Percentiles rank a stretch among this genome's conserved stretches.
Evolutionary conservation across 2,329 filamentous ascomycete species (phyloP).

Genomic region (Diaporthe batatas): DNA sequence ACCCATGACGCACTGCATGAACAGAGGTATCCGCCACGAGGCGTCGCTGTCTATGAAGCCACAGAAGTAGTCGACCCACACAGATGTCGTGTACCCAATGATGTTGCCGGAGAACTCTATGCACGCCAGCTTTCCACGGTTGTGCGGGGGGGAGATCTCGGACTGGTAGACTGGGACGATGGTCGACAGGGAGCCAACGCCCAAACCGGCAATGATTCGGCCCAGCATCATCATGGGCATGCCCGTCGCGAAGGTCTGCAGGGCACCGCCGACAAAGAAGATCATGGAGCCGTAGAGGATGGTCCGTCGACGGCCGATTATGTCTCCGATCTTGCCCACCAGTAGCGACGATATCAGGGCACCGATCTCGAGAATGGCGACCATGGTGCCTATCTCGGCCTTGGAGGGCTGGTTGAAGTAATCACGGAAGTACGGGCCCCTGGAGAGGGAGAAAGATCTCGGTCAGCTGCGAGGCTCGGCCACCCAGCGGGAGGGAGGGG

Average conservation of each 20-base stretch:
- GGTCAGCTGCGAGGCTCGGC: slow-evolving; percentile 36
- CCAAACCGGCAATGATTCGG: slow-evolving; percentile 85
- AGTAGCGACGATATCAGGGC: slow-evolving; percentile 90
- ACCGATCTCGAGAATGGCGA: slow-evolving; percentile 94
- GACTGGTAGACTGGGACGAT: slow-evolving; percentile 96
- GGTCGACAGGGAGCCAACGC: slow-evolving; percentile 89
- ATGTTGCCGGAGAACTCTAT: slow-evolving; percentile 99
- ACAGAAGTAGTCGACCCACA: slow-evolving; percentile 99
- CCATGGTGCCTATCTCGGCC: slow-evolving; percentile 95
- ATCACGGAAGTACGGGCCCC: slow-evolving; percentile 87
- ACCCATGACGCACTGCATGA: slow-evolving; percentile 97
- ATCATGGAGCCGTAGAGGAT: slow-evolving; percentile 95
- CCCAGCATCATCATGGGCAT: slow-evolving; percentile 93
- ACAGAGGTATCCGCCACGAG: slow-evolving; percentile 90
- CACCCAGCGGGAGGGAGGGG: slow-evolving; percentile 42
- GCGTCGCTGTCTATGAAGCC: slow-evolving; percentile 87
- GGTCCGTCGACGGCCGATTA: slow-evolving; percentile 88
- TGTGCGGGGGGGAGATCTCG: slow-evolving; percentile 96
- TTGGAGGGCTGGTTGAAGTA: slow-evolving; percentile 92
- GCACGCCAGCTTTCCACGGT: slow-evolving; percentile 93
- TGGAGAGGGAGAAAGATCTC: slow-evolving; percentile 53
- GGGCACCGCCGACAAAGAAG: slow-evolving; percentile 85
- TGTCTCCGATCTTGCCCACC: slow-evolving; percentile 90
- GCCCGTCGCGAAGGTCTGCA: slow-evolving; percentile 84
- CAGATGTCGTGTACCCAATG: slow-evolving; percentile 92